phyloP scores from a whole-genome alignment of 768 basidiomycete genomes.

The Boletus huronensis region DNA sequence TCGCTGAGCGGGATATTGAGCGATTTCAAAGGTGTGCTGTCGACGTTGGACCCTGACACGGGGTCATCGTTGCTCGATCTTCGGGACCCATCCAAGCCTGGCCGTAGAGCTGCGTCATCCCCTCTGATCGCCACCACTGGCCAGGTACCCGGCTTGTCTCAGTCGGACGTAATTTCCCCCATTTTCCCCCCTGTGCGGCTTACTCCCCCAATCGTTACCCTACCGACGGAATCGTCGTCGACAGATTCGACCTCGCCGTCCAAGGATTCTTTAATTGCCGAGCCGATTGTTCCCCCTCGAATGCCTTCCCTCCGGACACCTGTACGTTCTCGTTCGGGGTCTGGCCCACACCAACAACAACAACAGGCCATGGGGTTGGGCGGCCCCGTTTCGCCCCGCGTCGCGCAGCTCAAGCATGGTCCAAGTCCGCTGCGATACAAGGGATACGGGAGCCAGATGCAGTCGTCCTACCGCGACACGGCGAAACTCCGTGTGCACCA shows the following conservation, averaged over 20 bases:
- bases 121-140: constrained; percentile 37
- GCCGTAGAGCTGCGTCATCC: constrained; percentile 38
- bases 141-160: constrained; percentile 23
- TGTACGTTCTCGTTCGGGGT: constrained; percentile 30
- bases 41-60: constrained; percentile 57
- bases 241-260: constrained; percentile 40
- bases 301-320: constrained; percentile 32
- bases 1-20: constrained; percentile 61
- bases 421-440: constrained; percentile 44
- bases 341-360: constrained; percentile 25
- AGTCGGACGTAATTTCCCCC: constrained; percentile 20
- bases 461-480: constrained; percentile 38
- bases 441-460: constrained; percentile 34
- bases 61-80: constrained; percentile 54
- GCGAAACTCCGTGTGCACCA: constrained; percentile 58
- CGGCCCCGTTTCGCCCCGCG: constrained; percentile 31
- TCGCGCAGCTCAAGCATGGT: constrained; percentile 35
- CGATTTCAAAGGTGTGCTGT: constrained; percentile 71
- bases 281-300: constrained; percentile 31
- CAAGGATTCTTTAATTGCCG: constrained; percentile 45
- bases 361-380: constrained; percentile 17
- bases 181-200: constrained; percentile 13
- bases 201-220: constrained; percentile 23
- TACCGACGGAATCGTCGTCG: constrained; percentile 22
- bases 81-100: constrained; percentile 59